A percentile compares a stretch with the other conserved stretches of the same genome.
Conservation (phyloP, 1,284 basidiomycete species). For the Ustilago sp. region DNA sequence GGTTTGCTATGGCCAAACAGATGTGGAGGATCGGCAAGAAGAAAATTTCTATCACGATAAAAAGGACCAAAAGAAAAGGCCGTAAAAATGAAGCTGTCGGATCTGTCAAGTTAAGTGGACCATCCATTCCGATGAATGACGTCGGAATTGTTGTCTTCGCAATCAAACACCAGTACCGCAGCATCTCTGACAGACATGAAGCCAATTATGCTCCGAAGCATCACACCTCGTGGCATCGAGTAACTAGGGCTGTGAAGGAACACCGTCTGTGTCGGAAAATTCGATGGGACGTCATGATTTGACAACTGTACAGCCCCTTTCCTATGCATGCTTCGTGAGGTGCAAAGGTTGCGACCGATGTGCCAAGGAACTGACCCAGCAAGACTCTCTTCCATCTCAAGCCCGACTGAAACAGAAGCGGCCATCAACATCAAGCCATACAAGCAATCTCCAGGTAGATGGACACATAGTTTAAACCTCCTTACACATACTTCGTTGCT, state of each 20-base stretch:
- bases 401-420: neutral
- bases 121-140: neutral
- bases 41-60: neutral
- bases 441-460: too few species aligned
- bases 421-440: too few species aligned
- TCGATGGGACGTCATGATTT: neutral
- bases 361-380: neutral
- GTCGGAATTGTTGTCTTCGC: neutral
- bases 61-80: neutral
- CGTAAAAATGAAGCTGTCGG: neutral
- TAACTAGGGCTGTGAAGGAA: neutral
- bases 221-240: neutral
- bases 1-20: neutral
- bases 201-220: neutral
- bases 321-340: neutral
- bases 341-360: neutral
- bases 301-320: neutral
- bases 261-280: neutral
- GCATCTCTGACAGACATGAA: neutral
- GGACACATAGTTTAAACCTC: too few species aligned
- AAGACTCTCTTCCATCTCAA: neutral
- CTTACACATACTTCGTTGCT: too few species aligned
- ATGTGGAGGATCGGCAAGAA: conserved; percentile 2
- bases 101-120: neutral
- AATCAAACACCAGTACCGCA: neutral